These are phyloP conservation scores for Paraconiothyrium brasiliense DNA, from an alignment of 2,329 filamentous ascomycete genomes.

Conservation along the genomic window DNA sequence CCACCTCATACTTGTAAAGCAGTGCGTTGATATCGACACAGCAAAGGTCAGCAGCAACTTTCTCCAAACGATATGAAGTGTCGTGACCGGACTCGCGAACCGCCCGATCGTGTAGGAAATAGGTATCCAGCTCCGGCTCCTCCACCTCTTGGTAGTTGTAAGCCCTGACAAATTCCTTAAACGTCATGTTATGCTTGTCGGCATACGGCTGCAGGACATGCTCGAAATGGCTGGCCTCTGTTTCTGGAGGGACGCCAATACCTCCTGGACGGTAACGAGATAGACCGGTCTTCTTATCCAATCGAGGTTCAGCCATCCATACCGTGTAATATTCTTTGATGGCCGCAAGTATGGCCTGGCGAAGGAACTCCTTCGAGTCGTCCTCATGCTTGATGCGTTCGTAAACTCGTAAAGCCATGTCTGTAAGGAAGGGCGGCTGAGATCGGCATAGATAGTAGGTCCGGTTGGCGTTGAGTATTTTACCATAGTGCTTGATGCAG, in stretches of 20 bases:
- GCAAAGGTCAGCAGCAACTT: constrained; percentile 79
- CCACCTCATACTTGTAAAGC: constrained; percentile 95
- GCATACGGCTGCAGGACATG: constrained; percentile 84
- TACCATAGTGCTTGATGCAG: constrained; percentile 97
- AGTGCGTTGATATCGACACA: constrained; percentile 95
- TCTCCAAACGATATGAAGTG: constrained; percentile 92
- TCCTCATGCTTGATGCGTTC: constrained; percentile 90
- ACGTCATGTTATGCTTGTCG: constrained; percentile 82
- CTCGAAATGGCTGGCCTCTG: constrained; percentile 85
- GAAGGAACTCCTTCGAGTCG: constrained; percentile 81
- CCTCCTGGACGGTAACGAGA: constrained; percentile 88
- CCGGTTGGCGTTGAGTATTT: constrained; percentile 95
- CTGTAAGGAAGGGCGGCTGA: constrained; percentile 95
- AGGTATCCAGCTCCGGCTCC: constrained; percentile 91
- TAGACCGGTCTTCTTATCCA: constrained; percentile 79
- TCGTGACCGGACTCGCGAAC: constrained; percentile 97
- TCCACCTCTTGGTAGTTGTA: constrained; percentile 82
- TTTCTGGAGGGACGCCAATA: constrained; percentile 88
- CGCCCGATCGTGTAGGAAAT: constrained; percentile 94
- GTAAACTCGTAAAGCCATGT: constrained; percentile 94
- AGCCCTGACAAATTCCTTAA: constrained; percentile 83
- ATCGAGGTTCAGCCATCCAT: constrained; percentile 77
- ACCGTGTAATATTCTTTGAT: constrained; percentile 97
- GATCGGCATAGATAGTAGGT: constrained; percentile 95
- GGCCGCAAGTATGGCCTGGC: constrained; percentile 81